Evolutionary conservation across 192 early-diverging fungal genomes (phyloP), one percentile per base, ranked within the genome.

Genomic region (Linnemannia zychae): DNA sequence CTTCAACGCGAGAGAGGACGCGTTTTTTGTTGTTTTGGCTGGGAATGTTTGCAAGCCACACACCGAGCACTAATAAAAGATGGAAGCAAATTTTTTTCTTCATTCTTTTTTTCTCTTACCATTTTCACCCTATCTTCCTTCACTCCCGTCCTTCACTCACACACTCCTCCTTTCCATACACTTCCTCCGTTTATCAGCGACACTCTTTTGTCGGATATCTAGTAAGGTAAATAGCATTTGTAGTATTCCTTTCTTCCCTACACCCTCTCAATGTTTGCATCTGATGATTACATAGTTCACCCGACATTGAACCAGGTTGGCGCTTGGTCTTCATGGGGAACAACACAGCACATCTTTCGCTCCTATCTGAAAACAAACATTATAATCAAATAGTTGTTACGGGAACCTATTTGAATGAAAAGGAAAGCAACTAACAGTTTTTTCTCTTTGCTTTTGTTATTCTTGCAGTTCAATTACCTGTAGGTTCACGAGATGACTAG

Each of bases 211-310:
- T 31, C 48, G 22, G 22, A 24, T 24, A 13, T 11, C 2, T 63
- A n/a, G 57, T 63, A 63, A 63, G 57, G 57, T 63, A 63, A 63
- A 63, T 3, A 31, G 37, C 36, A 40, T 15, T 67, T 38, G 6
- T 38, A 22, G 28, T 68, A 16, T 3, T 40, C 22, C 37, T 4
- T 11, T 40, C 20, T 4, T 3, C 37, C 67, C 17, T 22, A 15
- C 67, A 13, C 20, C 22, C 15, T 16, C 22, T 18, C 7, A 38
- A n/a, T 40, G 67, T 68, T 68, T 40, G 37, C 70, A 75, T 48
- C 75, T 93, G 95, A 95, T 94, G 95, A 95, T 92, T 80, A 81
- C 90, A 96, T 94, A 96, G 94, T 94, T 95, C 93, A 96, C 81
- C 95, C 88, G 94, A 96, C 89, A 84, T 85, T 47, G 84, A 67